These are phyloP conservation scores for Durotheca rogersii DNA, from an alignment of 495 filamentous ascomycete genomes.

Conservation along the genomic window DNA sequence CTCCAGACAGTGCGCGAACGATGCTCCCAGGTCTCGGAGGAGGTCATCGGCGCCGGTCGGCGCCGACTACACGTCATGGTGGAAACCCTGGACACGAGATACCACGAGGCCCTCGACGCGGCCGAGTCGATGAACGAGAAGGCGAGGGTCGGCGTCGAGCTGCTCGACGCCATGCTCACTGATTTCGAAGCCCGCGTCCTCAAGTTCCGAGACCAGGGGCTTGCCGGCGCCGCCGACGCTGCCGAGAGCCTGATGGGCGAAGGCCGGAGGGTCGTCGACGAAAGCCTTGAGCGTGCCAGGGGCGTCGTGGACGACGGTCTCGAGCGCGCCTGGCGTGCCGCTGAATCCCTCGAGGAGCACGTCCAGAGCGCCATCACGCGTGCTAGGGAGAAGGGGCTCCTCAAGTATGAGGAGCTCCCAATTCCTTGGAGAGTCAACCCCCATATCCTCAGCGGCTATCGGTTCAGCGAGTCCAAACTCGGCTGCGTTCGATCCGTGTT, in stretches of 20 bases:
- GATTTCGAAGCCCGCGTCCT: conserved; percentile 85
- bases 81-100: conserved; percentile 87
- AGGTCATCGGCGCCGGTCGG: conserved; percentile 82
- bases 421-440: conserved; percentile 94
- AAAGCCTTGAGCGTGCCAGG: conserved; percentile 68
- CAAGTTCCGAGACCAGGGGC: conserved; percentile 55
- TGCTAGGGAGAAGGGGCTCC: conserved; percentile 77
- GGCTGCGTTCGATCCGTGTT: conserved; percentile 85
- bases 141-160: conserved; percentile 77
- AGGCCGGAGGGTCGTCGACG: conserved; percentile 71
- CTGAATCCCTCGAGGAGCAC: conserved; percentile 72
- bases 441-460: conserved; percentile 87
- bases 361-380: conserved; percentile 76
- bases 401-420: conserved; percentile 86
- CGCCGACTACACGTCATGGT: conserved; percentile 84
- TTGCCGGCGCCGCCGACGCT: conserved; percentile 62
- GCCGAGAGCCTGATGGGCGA: conserved; percentile 65
- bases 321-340: conserved; percentile 73
- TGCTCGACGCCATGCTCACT: conserved; percentile 78
- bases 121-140: conserved; percentile 90
- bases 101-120: conserved; percentile 81
- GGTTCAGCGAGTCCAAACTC: conserved; percentile 84
- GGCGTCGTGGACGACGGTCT: conserved; percentile 85
- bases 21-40: conserved; percentile 88
- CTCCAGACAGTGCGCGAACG: conserved; percentile 83